Base-by-base conservation (phyloP, 1,139 yeast genomes). In the Arxiozyma slooffiae region DNA sequence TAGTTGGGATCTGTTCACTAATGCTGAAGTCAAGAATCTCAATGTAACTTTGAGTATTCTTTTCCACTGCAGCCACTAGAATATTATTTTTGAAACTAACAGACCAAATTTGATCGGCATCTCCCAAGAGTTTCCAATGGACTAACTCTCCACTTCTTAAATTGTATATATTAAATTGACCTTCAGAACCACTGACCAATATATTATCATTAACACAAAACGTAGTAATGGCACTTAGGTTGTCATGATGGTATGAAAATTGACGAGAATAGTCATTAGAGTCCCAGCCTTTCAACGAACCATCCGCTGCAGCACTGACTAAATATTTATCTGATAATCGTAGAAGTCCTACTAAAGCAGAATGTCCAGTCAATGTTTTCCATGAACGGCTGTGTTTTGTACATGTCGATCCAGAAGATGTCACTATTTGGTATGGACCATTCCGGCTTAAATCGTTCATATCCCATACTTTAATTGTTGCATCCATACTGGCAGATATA, bases 251-350 rank as follows among this genome's bases (percentile, higher is more conserved):
- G 40, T 92, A 76, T 52, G 85, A 83, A 64, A 82, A 80, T 53
- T 76, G 70, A 52, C 81, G 76, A 41, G 78, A 77, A 23, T 96
- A 95, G 6, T 81, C 78, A 34, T 78, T 79, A 0, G 97, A 94
- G 63, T 92, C 85, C 98, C 98, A 92, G 2, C 92, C 84, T 47
- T 97, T 75, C 44, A 92, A 74, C 0, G 97, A 83, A 1, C 95
- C 80, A 66, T 92, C 98, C 0, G 97, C 97, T 0, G 97, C 97
- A 0, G 97, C 98, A 40, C 95, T 85, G 1, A 92, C 96, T n/a
- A 92, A 73, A 42, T 81, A 81, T 21, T 84, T 81, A 42, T 85
- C 82, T 8, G 88, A 82, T 23, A 90, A 75, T 46, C 86, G 89
- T 37, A 94, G 73, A 22, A 92, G 71, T 0, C 98, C 98, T 21